A percentile compares a stretch with the other conserved stretches of the same genome.
Evolutionary conservation across 1,139 yeast species (phyloP).

Genomic region (Ashbya aceris): DNA sequence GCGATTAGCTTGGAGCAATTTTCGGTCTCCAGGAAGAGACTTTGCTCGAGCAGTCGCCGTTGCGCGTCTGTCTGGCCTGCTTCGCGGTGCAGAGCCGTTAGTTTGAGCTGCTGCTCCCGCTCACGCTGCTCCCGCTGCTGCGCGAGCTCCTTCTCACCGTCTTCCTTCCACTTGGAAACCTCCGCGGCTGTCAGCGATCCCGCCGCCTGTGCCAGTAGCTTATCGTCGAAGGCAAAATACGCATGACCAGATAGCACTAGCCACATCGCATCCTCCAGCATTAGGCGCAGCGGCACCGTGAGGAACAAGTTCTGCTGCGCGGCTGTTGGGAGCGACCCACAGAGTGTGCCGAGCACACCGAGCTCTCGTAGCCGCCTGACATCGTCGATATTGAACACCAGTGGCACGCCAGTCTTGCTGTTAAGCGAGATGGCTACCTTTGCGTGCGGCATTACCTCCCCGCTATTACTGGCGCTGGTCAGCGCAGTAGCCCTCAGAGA

Average conservation of each 20-base stretch:
- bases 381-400: constrained; percentile 45
- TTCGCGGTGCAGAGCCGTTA: not conserved
- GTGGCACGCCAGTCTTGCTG: constrained; percentile 10
- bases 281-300: constrained; percentile 71
- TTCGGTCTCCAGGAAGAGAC: constrained; percentile 17
- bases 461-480: too few species aligned
- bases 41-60: constrained; percentile 14
- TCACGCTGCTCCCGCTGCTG: constrained; percentile 7
- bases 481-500: too few species aligned
- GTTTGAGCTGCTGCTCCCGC: constrained; percentile 6
- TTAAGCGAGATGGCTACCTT: not conserved
- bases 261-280: constrained; percentile 67
- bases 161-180: constrained; percentile 10
- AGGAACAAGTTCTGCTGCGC: constrained; percentile 87
- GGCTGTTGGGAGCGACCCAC: constrained; percentile 76
- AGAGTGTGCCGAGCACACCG: constrained; percentile 61
- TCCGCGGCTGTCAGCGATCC: constrained; percentile 13
- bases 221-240: constrained; percentile 28
- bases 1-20: constrained; percentile 11
- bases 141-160: constrained; percentile 10
- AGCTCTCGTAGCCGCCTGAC: constrained; percentile 45
- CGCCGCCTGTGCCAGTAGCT: constrained; percentile 14
- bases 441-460: not conserved
- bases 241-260: constrained; percentile 41
- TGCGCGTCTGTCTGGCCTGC: constrained; percentile 1